Conservation (phyloP, 176 grass and related monocot genomes). For the Oropetium thomaeum region DNA sequence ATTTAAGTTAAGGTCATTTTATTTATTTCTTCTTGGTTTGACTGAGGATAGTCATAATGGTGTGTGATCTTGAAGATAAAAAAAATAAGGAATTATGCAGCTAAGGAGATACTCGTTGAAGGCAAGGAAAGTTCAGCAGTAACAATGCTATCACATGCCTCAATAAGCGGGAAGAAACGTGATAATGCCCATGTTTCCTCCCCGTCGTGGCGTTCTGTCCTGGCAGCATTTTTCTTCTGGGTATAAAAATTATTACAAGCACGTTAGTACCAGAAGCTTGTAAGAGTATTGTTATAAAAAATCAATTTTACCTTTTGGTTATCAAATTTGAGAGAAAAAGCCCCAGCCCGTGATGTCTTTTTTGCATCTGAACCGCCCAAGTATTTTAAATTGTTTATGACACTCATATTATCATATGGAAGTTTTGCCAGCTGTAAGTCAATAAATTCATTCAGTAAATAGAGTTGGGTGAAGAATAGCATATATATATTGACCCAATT, state of each 20-base stretch:
- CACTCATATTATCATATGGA: slow-evolving; percentile 68
- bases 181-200: slow-evolving; percentile 79
- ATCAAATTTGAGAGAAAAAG: slow-evolving; percentile 94
- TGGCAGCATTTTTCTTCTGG: slow-evolving; percentile 89
- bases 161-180: slow-evolving; percentile 83
- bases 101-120: slow-evolving; percentile 13
- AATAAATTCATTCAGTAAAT: slow-evolving; percentile 1
- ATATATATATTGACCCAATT: no score
- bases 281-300: slow-evolving; percentile 1
- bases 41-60: not conserved
- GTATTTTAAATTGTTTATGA: slow-evolving; percentile 71
- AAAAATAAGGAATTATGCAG: not conserved
- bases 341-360: slow-evolving; percentile 43
- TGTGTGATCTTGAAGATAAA: slow-evolving; percentile 24
- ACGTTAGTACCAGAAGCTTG: slow-evolving; percentile 37
- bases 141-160: slow-evolving; percentile 46
- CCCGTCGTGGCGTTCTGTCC: slow-evolving; percentile 63
- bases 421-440: slow-evolving; percentile 82
- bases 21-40: slow-evolving; percentile 12
- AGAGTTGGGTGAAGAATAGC: no score
- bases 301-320: slow-evolving; percentile 56
- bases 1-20: not conserved
- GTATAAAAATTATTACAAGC: not conserved
- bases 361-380: slow-evolving; percentile 52
- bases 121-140: slow-evolving; percentile 1